Evolutionary conservation across 1,284 basidiomycete genomes (phyloP), one percentile per base, ranked within the genome.

Genomic region (Flammula alnicola): DNA sequence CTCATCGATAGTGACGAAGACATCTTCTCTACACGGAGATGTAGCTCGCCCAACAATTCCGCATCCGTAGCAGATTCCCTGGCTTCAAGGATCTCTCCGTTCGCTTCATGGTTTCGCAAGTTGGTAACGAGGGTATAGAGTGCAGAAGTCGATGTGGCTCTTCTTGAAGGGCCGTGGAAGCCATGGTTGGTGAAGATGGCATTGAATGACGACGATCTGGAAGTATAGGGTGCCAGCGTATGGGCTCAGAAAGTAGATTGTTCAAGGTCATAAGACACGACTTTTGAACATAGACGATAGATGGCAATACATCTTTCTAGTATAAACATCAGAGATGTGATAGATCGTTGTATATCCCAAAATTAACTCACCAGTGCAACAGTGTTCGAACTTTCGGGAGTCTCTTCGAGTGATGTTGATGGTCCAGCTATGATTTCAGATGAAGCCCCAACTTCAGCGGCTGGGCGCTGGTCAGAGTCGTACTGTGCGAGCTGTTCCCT

Each of bases 251-350:
- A 20, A 91, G 77, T n/a, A 91, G 73, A 63, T 83, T 84, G 60
- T 84, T 82, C 37, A 91, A 71, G 1, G 86, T 86, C 73, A 82
- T 84, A 17, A 91, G 60, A 64, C 86, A 89, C 12, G 86, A 87
- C 53, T 77, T 79, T 59, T 89, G 84, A 23, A 91, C 85, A 49
- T 79, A 74, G 9, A 76, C 71, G 54, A 91, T 83, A 16, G 86
- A 89, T 3, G 85, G 81, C 56, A 86, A 70, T 23, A 90, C 69
- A 58, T 88, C 83, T 52, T 75, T 74, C 80, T 86, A 52, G 44
- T 52, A 43, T 22, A 35, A 40, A 40, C 48, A 43, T 42, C 39
- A 49, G 38, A 42, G 6, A 16, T 36, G 30, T 43, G 32, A 36
- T 51, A 43, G 46, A 40, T 40, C 12, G 23, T 9, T 38, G 11